Conservation (phyloP, 2,329 filamentous ascomycete genomes). For the Lasiodiplodia sp. region DNA sequence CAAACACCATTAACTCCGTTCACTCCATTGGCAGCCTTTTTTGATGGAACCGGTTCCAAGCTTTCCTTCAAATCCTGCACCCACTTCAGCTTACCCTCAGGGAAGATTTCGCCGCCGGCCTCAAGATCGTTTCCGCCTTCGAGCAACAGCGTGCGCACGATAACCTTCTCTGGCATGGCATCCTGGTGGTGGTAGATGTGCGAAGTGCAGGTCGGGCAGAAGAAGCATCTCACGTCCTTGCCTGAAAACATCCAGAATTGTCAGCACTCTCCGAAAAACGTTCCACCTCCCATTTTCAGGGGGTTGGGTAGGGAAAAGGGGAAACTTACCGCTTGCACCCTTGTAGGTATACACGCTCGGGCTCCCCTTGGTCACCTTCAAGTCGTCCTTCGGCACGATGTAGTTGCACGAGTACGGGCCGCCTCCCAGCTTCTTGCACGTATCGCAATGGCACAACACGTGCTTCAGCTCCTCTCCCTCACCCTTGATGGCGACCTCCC, state of each 20-base stretch:
- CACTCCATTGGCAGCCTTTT: background rate
- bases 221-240: constrained; percentile 48
- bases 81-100: constrained; percentile 46
- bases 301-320: background rate
- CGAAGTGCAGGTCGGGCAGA: constrained; percentile 48
- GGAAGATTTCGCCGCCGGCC: constrained; percentile 49
- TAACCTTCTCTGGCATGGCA: constrained; percentile 49
- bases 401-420: constrained; percentile 48
- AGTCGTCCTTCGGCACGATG: constrained; percentile 41
- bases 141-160: constrained; percentile 49
- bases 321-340: constrained; percentile 40
- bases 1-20: constrained; percentile 12
- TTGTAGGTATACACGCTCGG: constrained; percentile 43
- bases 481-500: constrained; percentile 36
- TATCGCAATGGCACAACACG: constrained; percentile 47
- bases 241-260: constrained; percentile 29
- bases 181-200: constrained; percentile 52
- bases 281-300: too few species aligned
- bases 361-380: constrained; percentile 39
- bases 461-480: constrained; percentile 37
- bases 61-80: constrained; percentile 40
- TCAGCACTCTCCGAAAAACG: background rate
- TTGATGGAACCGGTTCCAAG: constrained; percentile 15
- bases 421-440: constrained; percentile 46
- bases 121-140: constrained; percentile 46